phyloP scores from a whole-genome alignment of 164 flowering plant genomes.

The Vitis cinerea region DNA sequence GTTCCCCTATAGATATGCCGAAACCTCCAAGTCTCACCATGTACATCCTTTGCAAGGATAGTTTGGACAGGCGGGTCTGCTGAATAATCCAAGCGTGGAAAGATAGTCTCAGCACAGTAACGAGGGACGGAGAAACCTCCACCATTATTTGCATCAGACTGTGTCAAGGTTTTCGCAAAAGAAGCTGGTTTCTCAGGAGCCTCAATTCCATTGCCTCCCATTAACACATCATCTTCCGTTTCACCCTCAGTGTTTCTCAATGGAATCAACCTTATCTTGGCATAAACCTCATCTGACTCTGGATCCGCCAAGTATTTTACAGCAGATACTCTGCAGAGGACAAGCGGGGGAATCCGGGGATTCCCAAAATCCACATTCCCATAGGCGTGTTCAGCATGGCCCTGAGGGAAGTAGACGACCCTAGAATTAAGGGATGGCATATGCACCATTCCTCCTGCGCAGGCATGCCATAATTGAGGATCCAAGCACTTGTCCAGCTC shows the following conservation, averaged over 20 bases:
- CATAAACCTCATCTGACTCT: slow-evolving; percentile 51
- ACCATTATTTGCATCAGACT: slow-evolving; percentile 64
- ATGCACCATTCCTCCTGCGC: slow-evolving; percentile 62
- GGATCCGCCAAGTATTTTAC: slow-evolving; percentile 50
- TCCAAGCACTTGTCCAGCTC: slow-evolving; percentile 42
- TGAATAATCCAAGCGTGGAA: slow-evolving; percentile 48
- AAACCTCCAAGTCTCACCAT: slow-evolving; percentile 58
- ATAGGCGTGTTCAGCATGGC: slow-evolving; percentile 51
- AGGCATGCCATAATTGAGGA: slow-evolving; percentile 62
- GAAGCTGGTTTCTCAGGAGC: slow-evolving; percentile 38
- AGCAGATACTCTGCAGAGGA: slow-evolving; percentile 36
- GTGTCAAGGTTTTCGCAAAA: slow-evolving; percentile 63
- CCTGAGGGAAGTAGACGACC: slow-evolving; percentile 55
- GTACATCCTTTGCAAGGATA: slow-evolving; percentile 57
- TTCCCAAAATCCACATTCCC: slow-evolving; percentile 34
- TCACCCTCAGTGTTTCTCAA: slow-evolving; percentile 18
- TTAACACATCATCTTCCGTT: slow-evolving; percentile 20
- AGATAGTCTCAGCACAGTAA: slow-evolving; percentile 62
- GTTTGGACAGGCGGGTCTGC: slow-evolving; percentile 64
- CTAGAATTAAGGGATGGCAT: slow-evolving; percentile 43
- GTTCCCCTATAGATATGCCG: slow-evolving; percentile 63
- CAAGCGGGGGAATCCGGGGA: slow-evolving; percentile 27
- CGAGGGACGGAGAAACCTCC: slow-evolving; percentile 66
- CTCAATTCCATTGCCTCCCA: slow-evolving; percentile 20
- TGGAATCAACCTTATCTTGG: slow-evolving; percentile 41